Evolutionary conservation across 2,329 filamentous ascomycete species (phyloP).

Genomic region (Botryosphaeria dothidea): DNA sequence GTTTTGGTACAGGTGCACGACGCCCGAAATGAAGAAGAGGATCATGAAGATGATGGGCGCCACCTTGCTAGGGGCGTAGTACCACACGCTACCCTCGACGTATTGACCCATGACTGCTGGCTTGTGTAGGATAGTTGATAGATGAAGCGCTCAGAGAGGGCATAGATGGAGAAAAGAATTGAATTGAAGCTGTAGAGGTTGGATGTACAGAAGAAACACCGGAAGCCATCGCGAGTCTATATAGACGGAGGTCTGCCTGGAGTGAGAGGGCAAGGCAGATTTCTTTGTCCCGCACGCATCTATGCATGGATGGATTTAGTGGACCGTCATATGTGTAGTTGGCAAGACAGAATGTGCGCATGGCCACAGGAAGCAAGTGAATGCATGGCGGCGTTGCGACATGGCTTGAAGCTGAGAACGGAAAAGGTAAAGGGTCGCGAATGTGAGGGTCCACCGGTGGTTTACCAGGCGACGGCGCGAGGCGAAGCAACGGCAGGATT

Average conservation of each 20-base stretch:
- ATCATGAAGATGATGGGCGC: conserved; percentile 57
- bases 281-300: not conserved
- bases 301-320: not conserved
- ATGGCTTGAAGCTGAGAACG: not conserved
- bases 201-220: not conserved
- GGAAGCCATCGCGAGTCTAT: not conserved
- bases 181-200: not conserved
- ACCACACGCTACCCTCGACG: conserved; percentile 36
- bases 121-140: not conserved
- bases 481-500: conserved; percentile 5
- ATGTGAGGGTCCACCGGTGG: not conserved
- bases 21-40: conserved; percentile 48
- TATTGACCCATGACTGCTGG: not conserved
- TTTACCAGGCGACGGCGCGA: not conserved
- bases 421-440: not conserved
- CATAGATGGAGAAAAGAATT: not conserved
- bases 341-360: not conserved
- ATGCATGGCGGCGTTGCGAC: not conserved
- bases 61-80: conserved; percentile 56
- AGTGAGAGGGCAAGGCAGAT: not conserved
- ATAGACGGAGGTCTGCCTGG: not conserved
- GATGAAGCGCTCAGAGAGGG: not conserved
- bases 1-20: conserved; percentile 54
- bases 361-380: not conserved
- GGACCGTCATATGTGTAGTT: not conserved